These are phyloP conservation scores for Russula ochroleuca DNA, from an alignment of 768 basidiomycete genomes.

Conservation along the genomic window DNA sequence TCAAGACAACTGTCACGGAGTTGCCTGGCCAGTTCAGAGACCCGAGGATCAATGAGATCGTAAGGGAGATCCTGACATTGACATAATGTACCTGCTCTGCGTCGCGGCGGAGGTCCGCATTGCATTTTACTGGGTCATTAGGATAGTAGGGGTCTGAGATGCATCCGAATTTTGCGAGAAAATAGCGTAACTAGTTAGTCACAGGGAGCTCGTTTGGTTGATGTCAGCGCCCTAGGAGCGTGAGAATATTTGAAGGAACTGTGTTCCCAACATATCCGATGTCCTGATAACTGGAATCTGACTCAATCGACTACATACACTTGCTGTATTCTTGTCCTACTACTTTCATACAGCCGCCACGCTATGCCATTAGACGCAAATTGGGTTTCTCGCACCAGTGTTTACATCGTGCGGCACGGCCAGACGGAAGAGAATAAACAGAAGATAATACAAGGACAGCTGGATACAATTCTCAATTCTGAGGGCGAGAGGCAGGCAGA, in stretches of 20 bases:
- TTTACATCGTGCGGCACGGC: constrained; percentile 73
- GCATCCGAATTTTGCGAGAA: background rate
- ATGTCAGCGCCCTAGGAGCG: no score
- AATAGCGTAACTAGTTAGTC: background rate
- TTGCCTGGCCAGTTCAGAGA: constrained; percentile 53
- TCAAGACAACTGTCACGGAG: constrained; percentile 40
- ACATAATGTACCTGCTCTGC: constrained; percentile 31
- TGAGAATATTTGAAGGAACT: background rate
- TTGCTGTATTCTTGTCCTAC: background rate
- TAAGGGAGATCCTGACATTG: constrained; percentile 46
- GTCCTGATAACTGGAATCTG: background rate
- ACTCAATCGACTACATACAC: background rate
- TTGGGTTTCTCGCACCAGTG: constrained; percentile 26
- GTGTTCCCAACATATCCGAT: no score
- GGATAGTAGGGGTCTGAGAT: background rate
- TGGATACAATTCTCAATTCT: constrained; percentile 63
- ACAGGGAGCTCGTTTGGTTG: background rate
- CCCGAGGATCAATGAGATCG: constrained; percentile 50
- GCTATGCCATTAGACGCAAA: constrained; percentile 34
- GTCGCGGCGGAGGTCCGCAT: background rate
- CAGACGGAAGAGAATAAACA: constrained; percentile 68
- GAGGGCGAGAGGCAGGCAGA: constrained; percentile 56
- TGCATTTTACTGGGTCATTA: constrained; percentile 1
- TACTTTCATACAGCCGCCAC: background rate
- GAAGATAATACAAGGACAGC: constrained; percentile 69